Conservation (phyloP, 257 asterid genomes). For the Euphrasia confusa region DNA sequence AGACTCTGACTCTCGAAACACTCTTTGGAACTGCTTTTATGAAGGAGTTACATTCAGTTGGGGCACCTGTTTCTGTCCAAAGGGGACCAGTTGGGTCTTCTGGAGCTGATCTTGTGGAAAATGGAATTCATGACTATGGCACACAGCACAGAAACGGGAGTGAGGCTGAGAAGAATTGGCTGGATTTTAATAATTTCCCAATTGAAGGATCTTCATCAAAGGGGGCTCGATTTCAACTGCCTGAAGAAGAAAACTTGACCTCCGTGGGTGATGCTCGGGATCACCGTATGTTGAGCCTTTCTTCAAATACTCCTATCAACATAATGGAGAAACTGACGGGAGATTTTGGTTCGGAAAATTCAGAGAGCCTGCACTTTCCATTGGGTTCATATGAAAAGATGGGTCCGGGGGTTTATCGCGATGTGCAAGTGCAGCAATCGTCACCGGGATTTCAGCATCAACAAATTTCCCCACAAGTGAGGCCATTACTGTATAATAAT, state of each 20-base stretch:
- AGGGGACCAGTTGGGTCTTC: conserved; percentile 48
- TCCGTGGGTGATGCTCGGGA: conserved; percentile 41
- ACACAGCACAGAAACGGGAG: conserved; percentile 39
- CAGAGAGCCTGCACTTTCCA: conserved; percentile 39
- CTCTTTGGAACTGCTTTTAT: conserved; percentile 91
- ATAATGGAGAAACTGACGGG: conserved; percentile 50
- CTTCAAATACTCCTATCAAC: conserved; percentile 42
- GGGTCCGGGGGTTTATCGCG: conserved; percentile 40
- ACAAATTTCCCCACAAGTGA: conserved; percentile 44
- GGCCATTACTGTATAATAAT: conserved; percentile 41
- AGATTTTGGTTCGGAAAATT: conserved; percentile 35
- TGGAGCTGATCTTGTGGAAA: conserved; percentile 34
- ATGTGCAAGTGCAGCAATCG: conserved; percentile 49
- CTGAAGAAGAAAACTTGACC: conserved; percentile 58
- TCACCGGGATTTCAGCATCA: conserved; percentile 44
- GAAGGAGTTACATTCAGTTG: conserved; percentile 73
- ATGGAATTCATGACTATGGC: conserved; percentile 31
- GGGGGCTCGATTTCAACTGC: conserved; percentile 53
- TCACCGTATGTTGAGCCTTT: conserved; percentile 31
- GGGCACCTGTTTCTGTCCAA: conserved; percentile 80
- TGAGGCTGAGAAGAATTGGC: conserved; percentile 44
- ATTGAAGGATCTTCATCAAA: conserved; percentile 35
- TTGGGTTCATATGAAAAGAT: conserved; percentile 41
- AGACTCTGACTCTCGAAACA: conserved; percentile 61
- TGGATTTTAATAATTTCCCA: conserved; percentile 38